These are phyloP conservation scores for Immersiella caudata DNA, from an alignment of 495 filamentous ascomycete genomes.

Conservation along the genomic window DNA sequence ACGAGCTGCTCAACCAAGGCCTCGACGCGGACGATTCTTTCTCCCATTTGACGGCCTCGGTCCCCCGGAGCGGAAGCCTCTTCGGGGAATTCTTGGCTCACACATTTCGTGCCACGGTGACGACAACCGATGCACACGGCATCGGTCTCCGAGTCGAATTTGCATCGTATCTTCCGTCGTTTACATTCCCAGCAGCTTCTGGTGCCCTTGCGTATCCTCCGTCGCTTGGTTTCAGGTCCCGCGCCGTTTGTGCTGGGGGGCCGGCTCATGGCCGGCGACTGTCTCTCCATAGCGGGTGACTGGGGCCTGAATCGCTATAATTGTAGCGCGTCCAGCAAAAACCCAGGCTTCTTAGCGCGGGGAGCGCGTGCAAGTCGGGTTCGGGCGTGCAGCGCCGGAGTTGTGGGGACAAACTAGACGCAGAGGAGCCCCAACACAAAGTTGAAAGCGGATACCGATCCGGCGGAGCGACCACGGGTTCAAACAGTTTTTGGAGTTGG, in stretches of 20 bases:
- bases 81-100: constrained; percentile 49
- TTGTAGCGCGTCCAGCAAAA: not conserved
- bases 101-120: constrained; percentile 43
- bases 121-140: constrained; percentile 47
- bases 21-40: constrained; percentile 35
- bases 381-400: not conserved
- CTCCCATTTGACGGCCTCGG: constrained; percentile 20
- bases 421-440: not conserved
- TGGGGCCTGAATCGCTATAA: not conserved
- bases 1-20: constrained; percentile 36
- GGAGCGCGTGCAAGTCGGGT: not conserved
- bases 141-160: constrained; percentile 38
- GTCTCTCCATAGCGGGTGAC: not conserved
- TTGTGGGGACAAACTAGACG: not conserved
- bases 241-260: not conserved
- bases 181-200: constrained; percentile 58
- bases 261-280: not conserved
- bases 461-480: not conserved
- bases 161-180: constrained; percentile 53
- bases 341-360: not conserved
- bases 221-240: constrained; percentile 26
- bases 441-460: not conserved
- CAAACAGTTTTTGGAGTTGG: not conserved
- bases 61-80: constrained; percentile 16
- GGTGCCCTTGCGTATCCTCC: constrained; percentile 53